Conservation (phyloP, 2,329 filamentous ascomycete species). For the Colletotrichum echinochloae region DNA sequence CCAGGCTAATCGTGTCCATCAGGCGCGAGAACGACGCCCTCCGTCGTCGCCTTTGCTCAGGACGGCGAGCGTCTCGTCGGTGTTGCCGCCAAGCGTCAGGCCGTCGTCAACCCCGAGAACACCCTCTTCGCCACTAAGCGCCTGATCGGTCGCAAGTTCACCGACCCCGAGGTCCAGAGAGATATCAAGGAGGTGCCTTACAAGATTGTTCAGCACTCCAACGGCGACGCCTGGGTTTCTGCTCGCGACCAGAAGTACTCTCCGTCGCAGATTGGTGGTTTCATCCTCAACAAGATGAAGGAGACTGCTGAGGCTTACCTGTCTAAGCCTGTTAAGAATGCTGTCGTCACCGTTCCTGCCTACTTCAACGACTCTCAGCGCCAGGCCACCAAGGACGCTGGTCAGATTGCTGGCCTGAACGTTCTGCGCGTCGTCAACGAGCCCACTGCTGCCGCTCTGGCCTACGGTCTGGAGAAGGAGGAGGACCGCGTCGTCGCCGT, state of each 20-base stretch:
- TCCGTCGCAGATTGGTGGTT: constrained; percentile 97
- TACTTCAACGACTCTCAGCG: constrained; percentile 99
- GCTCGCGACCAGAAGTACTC: constrained; percentile 96
- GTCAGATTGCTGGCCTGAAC: constrained; percentile 95
- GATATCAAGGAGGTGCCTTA: constrained; percentile 98
- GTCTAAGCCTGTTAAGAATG: constrained; percentile 91
- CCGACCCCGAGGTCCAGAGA: constrained; percentile 91
- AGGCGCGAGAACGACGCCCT: constrained; percentile 92
- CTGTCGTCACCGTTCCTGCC: constrained; percentile 94
- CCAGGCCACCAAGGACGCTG: constrained; percentile 98
- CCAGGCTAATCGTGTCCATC: constrained; percentile 10
- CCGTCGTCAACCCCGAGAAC: constrained; percentile 98
- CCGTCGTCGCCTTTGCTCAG: constrained; percentile 94
- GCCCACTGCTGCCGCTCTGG: constrained; percentile 94
- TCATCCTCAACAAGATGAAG: constrained; percentile 98
- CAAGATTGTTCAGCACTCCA: constrained; percentile 97
- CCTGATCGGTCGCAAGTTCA: constrained; percentile 98
- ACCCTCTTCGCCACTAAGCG: constrained; percentile 98
- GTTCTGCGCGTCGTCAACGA: constrained; percentile 98
- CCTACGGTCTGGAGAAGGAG: constrained; percentile 97
- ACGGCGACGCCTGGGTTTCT: constrained; percentile 96
- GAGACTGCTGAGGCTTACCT: constrained; percentile 96
- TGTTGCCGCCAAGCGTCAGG: constrained; percentile 97
- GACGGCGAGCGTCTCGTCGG: constrained; percentile 96
- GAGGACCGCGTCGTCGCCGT: constrained; percentile 90